Conservation (phyloP, 1,284 basidiomycete genomes). For the Athelia psychrophila region DNA sequence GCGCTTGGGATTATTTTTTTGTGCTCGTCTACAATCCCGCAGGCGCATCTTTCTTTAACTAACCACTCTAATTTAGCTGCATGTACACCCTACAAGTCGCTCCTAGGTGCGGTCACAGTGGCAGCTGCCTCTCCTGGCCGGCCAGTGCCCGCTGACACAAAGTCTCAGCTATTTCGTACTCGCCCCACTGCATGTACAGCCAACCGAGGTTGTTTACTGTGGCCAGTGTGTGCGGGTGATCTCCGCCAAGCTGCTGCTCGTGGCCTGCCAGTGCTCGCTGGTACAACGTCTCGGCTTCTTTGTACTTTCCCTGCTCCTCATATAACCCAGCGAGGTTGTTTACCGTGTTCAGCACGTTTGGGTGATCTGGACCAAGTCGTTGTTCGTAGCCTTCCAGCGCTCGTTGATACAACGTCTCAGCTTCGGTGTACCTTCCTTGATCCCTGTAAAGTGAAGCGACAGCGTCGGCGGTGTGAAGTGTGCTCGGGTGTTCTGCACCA, state of each 20-base stretch:
- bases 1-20: too few species aligned
- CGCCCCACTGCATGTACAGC: neutral
- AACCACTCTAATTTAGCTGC: too few species aligned
- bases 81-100: too few species aligned
- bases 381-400: neutral
- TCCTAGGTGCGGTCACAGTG: too few species aligned
- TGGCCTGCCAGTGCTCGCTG: neutral
- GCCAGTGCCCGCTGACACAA: neutral
- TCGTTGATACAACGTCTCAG: too few species aligned
- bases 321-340: neutral
- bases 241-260: neutral
- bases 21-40: too few species aligned
- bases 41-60: too few species aligned
- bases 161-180: neutral
- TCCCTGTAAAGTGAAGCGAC: too few species aligned
- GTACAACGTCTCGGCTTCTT: neutral
- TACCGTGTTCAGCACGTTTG: neutral
- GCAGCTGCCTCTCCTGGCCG: too few species aligned
- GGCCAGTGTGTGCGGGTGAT: neutral
- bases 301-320: neutral
- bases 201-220: neutral
- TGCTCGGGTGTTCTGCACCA: too few species aligned
- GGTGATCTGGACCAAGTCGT: neutral
- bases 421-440: too few species aligned
- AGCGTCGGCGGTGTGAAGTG: too few species aligned